These are phyloP conservation scores for Neostapfia colusana DNA, from an alignment of 176 grass and related monocot genomes.

Conservation along the genomic window DNA sequence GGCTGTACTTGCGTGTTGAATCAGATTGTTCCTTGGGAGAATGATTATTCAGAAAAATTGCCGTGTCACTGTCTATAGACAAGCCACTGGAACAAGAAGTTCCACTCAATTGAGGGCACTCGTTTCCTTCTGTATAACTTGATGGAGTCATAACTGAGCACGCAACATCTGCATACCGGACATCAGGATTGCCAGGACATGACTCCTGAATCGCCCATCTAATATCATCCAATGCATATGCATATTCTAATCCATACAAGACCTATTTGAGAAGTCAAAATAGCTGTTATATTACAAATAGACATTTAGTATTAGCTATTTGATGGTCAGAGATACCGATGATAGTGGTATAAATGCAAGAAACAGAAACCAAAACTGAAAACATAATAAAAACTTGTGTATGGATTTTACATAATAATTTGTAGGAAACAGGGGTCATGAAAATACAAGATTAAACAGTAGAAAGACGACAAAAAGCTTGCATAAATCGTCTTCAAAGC, in stretches of 20 bases:
- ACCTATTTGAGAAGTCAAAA: constrained; percentile 46
- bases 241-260: constrained; percentile 85
- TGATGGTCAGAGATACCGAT: neutral
- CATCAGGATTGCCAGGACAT: constrained; percentile 29
- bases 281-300: constrained; percentile 15
- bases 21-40: constrained; percentile 39
- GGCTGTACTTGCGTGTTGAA: constrained; percentile 44
- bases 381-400: neutral
- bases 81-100: constrained; percentile 7
- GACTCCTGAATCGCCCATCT: constrained; percentile 43
- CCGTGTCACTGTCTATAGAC: constrained; percentile 24
- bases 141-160: constrained; percentile 67
- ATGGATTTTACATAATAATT: neutral
- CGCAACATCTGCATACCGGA: constrained; percentile 60
- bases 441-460: constrained; percentile 21
- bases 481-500: neutral
- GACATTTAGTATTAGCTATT: constrained; percentile 25
- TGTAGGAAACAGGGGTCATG: constrained; percentile 1
- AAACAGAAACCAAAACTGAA: neutral
- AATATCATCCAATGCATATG: constrained; percentile 64
- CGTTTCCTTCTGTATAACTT: constrained; percentile 37
- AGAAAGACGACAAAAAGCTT: neutral
- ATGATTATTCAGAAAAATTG: constrained; percentile 41
- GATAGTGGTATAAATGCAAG: neutral
- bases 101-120: constrained; percentile 18